These are phyloP conservation scores for Candolleomyces aberdarensis DNA, from an alignment of 768 basidiomycete genomes.

Conservation along the genomic window DNA sequence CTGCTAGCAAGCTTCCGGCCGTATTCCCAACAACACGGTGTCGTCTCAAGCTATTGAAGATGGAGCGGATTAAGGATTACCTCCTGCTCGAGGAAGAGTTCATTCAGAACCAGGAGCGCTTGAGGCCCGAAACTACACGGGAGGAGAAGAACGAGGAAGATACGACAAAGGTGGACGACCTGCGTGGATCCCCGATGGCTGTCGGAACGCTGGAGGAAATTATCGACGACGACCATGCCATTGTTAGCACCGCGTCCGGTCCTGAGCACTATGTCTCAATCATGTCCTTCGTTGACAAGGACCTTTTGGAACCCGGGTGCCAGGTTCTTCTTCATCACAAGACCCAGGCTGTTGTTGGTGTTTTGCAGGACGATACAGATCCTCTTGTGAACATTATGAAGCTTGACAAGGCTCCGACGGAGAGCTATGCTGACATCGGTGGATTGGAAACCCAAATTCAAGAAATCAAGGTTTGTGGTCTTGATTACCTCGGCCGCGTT, in stretches of 20 bases:
- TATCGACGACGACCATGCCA: constrained; percentile 97
- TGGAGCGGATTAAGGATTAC: constrained; percentile 98
- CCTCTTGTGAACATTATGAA: constrained; percentile 99
- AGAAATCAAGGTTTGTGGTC: constrained; percentile 82
- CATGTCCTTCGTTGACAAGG: constrained; percentile 98
- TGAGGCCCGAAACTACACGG: constrained; percentile 81
- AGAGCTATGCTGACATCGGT: constrained; percentile 98
- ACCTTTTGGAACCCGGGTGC: constrained; percentile 93
- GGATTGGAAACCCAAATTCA: constrained; percentile 96
- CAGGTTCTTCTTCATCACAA: constrained; percentile 95
- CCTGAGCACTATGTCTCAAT: constrained; percentile 97
- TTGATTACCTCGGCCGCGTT: background rate
- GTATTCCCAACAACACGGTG: constrained; percentile 95
- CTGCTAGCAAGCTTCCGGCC: constrained; percentile 87
- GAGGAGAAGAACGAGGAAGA: constrained; percentile 98
- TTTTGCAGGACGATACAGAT: constrained; percentile 91
- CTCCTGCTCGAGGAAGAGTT: constrained; percentile 94
- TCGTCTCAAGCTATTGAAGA: constrained; percentile 90
- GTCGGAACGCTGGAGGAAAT: constrained; percentile 98
- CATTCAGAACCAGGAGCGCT: constrained; percentile 85
- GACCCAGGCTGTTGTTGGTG: constrained; percentile 91
- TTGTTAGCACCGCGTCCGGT: constrained; percentile 90
- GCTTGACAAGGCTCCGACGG: constrained; percentile 97
- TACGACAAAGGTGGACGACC: constrained; percentile 86
- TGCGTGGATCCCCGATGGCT: constrained; percentile 96